Conservation (phyloP, 2,329 filamentous ascomycete genomes). For the Aspergillus sp. region DNA sequence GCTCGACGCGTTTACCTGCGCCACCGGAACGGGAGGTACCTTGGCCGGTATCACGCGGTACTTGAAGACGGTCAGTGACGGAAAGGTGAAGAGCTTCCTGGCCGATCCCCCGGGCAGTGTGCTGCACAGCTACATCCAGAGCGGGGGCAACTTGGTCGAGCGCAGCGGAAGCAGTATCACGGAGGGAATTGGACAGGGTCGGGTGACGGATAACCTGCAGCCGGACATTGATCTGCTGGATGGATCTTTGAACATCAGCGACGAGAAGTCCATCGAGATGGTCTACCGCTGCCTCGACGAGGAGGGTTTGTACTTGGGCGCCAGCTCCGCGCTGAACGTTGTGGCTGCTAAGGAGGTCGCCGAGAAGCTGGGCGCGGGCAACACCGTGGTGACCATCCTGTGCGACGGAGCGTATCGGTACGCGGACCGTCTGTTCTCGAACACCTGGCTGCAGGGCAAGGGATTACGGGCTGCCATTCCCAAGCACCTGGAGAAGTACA, state of each 20-base stretch:
- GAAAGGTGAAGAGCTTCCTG: slow-evolving; percentile 80
- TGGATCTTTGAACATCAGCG: slow-evolving; percentile 77
- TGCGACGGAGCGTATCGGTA: slow-evolving; percentile 98
- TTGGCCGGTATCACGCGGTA: slow-evolving; percentile 85
- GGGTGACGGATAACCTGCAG: slow-evolving; percentile 90
- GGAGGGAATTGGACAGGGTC: slow-evolving; percentile 94
- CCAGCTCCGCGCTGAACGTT: slow-evolving; percentile 91
- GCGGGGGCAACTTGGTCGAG: slow-evolving; percentile 79
- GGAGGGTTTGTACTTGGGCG: slow-evolving; percentile 92
- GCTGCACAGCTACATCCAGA: slow-evolving; percentile 85
- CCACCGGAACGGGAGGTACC: slow-evolving; percentile 89
- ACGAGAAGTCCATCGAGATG: slow-evolving; percentile 97
- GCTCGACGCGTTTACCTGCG: slow-evolving; percentile 91
- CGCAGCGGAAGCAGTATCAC: slow-evolving; percentile 86
- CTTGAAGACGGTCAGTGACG: slow-evolving; percentile 77
- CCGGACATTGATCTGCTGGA: slow-evolving; percentile 83
- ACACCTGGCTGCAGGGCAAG: slow-evolving; percentile 87
- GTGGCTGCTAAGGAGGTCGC: slow-evolving; percentile 93
- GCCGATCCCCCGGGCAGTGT: slow-evolving; percentile 94
- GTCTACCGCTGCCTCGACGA: slow-evolving; percentile 95
- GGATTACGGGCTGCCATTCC: slow-evolving; percentile 78
- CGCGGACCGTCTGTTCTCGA: slow-evolving; percentile 88
- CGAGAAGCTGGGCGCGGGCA: slow-evolving; percentile 80
- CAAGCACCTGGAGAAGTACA: slow-evolving; percentile 84
- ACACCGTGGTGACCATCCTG: slow-evolving; percentile 89